These are phyloP conservation scores for Globisporangium nagaii DNA, from an alignment of 352 stramenopile species.

Conservation along the genomic window DNA sequence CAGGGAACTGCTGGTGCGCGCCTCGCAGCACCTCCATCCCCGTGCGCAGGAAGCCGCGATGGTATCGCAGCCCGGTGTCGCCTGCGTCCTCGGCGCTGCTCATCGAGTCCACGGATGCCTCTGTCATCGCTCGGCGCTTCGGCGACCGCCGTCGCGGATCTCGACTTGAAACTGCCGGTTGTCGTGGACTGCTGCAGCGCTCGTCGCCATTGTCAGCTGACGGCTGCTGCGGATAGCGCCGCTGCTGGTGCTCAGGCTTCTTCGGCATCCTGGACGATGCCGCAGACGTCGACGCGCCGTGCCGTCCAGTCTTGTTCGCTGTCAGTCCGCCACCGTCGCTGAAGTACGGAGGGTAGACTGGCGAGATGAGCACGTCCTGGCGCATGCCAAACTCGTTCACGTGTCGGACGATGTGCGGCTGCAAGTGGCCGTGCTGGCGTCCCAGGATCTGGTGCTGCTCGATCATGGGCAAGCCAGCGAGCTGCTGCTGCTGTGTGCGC, in stretches of 20 bases:
- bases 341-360: slow-evolving; percentile 51
- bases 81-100: neutral
- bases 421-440: neutral
- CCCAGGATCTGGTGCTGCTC: slow-evolving; percentile 1
- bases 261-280: neutral
- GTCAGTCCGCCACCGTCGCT: neutral
- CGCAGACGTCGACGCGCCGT: neutral
- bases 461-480: neutral
- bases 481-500: neutral
- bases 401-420: slow-evolving; percentile 46
- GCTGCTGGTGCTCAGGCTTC: slow-evolving; percentile 1
- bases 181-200: slow-evolving; percentile 10
- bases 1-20: neutral
- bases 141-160: slow-evolving; percentile 3
- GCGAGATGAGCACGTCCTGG: slow-evolving; percentile 55
- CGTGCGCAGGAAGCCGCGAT: slow-evolving; percentile 46
- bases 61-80: slow-evolving; percentile 24
- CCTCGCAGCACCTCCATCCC: slow-evolving; percentile 56
- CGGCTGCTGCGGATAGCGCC: slow-evolving; percentile 11
- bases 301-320: neutral
- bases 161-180: neutral
- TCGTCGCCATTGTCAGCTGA: slow-evolving; percentile 24
- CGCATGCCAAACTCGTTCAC: slow-evolving; percentile 62
- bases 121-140: neutral
- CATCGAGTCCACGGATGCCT: neutral